Evolutionary conservation across 768 basidiomycete species (phyloP).

Genomic region (Mrakia frigida): DNA sequence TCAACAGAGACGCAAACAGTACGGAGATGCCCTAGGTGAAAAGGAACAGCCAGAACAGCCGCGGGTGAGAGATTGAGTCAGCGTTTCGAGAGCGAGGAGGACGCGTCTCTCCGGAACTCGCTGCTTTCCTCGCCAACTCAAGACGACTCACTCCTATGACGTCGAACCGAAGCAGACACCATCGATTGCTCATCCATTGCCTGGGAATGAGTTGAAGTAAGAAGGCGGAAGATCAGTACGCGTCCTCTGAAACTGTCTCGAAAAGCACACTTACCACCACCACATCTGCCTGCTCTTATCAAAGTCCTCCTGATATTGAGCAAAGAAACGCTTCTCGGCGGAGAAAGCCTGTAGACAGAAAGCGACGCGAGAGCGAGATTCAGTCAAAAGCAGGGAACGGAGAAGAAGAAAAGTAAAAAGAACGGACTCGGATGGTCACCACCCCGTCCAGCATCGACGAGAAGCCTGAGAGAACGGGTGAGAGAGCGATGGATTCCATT

Average conservation of each 20-base stretch:
- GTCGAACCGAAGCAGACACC: conserved; percentile 80
- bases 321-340: conserved; percentile 69
- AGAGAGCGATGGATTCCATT: conserved; percentile 83
- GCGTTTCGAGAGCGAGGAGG: conserved; percentile 58
- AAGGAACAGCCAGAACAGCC: conserved; percentile 65
- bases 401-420: too few relatives aligned
- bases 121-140: conserved; percentile 35
- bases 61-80: too few relatives aligned
- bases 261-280: background rate
- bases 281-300: conserved; percentile 36
- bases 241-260: too few relatives aligned
- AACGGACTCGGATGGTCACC: background rate
- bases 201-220: conserved; percentile 34
- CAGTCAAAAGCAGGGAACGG: conserved; percentile 56
- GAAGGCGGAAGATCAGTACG: background rate
- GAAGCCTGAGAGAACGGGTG: conserved; percentile 70
- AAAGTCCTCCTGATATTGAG: conserved; percentile 60
- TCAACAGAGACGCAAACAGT: background rate
- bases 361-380: conserved; percentile 66
- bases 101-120: conserved; percentile 37
- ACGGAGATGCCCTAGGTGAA: conserved; percentile 50
- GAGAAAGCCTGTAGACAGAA: conserved; percentile 68
- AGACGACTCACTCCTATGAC: conserved; percentile 60
- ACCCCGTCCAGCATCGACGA: conserved; percentile 22
- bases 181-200: conserved; percentile 86